Conservation (phyloP, 257 asterid species). For the Solanum corneliomulleri region DNA sequence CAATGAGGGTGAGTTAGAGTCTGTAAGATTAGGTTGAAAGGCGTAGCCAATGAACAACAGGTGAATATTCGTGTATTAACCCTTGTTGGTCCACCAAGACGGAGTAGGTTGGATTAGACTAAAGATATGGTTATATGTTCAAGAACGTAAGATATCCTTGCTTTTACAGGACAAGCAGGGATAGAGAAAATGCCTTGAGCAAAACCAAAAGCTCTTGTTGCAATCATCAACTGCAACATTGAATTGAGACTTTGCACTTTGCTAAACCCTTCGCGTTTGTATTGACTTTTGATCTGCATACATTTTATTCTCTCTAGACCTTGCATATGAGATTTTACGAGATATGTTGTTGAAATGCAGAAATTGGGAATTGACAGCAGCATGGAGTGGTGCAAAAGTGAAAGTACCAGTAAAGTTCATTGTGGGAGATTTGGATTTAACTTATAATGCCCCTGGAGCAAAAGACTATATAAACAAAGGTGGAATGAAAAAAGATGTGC, state of each 20-base stretch:
- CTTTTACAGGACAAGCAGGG: background rate
- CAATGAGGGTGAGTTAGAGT: background rate
- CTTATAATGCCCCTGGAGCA: conserved; percentile 24
- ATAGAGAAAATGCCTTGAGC: background rate
- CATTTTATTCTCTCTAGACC: background rate
- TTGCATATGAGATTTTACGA: background rate
- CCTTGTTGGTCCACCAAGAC: background rate
- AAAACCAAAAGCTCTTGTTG: background rate
- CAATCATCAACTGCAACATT: background rate
- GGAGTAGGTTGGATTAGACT: background rate
- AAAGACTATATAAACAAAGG: conserved; percentile 23
- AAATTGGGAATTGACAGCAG: conserved; percentile 47
- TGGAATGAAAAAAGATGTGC: conserved; percentile 21
- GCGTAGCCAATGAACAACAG: background rate
- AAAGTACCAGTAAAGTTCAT: conserved; percentile 37
- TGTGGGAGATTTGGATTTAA: conserved; percentile 29
- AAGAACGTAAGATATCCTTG: background rate
- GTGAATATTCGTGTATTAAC: background rate
- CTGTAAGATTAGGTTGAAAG: background rate
- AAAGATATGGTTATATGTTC: background rate
- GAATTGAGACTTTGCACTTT: background rate
- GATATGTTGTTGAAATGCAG: background rate
- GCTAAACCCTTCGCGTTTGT: background rate
- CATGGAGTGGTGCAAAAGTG: conserved; percentile 31
- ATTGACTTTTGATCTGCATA: background rate